A percentile compares a stretch with the other conserved stretches of the same genome.
These are phyloP conservation scores for Penicillium canescens DNA, from an alignment of 495 filamentous ascomycete genomes.

Conservation along the genomic window DNA sequence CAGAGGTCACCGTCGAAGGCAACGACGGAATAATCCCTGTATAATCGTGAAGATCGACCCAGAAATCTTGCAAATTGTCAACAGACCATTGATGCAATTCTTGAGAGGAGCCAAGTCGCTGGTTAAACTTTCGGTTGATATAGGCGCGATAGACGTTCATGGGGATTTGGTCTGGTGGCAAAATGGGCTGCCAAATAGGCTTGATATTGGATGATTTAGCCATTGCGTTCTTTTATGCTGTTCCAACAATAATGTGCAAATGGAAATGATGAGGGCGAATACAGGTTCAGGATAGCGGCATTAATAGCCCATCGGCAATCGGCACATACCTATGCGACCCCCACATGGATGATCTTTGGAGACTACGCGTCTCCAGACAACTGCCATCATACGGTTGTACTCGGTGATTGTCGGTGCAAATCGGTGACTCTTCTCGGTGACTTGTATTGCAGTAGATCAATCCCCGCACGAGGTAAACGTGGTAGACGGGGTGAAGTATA, in stretches of 20 bases:
- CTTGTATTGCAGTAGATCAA: neutral
- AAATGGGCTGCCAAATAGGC: constrained; percentile 13
- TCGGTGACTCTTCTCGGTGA: constrained; percentile 17
- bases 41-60: constrained; percentile 21
- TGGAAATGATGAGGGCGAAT: too few species aligned
- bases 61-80: constrained; percentile 19
- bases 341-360: neutral
- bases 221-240: neutral
- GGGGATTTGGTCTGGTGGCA: constrained; percentile 14
- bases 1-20: constrained; percentile 34
- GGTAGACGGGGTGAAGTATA: neutral
- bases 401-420: constrained; percentile 20
- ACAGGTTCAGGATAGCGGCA: neutral
- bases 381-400: neutral
- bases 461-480: constrained; percentile 12
- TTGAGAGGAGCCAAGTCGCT: constrained; percentile 12
- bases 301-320: constrained; percentile 1
- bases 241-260: too few species aligned
- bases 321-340: neutral
- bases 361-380: too few species aligned
- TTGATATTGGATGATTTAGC: neutral
- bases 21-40: constrained; percentile 33
- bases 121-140: constrained; percentile 21
- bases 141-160: constrained; percentile 24
- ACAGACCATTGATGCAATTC: constrained; percentile 22